Conservation (phyloP, 2,329 filamentous ascomycete species). For the Scopulariopsis brevicaulis region DNA sequence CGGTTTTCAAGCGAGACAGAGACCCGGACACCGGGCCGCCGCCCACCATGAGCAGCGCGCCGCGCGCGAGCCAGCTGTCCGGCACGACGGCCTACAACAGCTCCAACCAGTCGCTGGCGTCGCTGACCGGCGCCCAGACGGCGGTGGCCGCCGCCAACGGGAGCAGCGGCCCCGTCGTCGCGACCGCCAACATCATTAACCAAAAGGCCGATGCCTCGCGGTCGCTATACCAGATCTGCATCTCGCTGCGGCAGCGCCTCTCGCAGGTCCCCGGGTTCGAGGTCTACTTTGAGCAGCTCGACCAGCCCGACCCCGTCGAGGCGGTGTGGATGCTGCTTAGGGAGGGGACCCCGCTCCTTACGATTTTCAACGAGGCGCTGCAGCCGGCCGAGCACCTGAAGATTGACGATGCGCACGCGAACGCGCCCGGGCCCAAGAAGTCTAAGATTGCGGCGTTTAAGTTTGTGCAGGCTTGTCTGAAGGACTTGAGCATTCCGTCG, state of each 20-base stretch:
- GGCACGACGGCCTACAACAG: slow-evolving; percentile 45
- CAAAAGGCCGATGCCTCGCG: slow-evolving; percentile 84
- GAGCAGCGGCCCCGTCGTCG: slow-evolving; percentile 52
- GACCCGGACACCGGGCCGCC: slow-evolving; percentile 32
- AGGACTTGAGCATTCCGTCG: slow-evolving; percentile 66
- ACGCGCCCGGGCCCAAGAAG: slow-evolving; percentile 56
- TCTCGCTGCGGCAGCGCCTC: slow-evolving; percentile 71
- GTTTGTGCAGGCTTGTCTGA: slow-evolving; percentile 81
- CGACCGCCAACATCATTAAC: slow-evolving; percentile 93
- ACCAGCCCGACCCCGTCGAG: slow-evolving; percentile 67
- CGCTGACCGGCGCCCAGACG: slow-evolving; percentile 32
- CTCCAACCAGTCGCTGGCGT: slow-evolving; percentile 39
- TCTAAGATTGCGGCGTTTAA: slow-evolving; percentile 85
- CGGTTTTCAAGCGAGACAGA: slow-evolving; percentile 37
- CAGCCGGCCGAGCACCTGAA: slow-evolving; percentile 57
- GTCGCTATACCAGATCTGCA: slow-evolving; percentile 91
- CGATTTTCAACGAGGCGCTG: slow-evolving; percentile 75
- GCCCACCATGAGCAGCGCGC: slow-evolving; percentile 36
- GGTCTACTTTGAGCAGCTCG: slow-evolving; percentile 59
- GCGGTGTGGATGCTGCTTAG: slow-evolving; percentile 82
- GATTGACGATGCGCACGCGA: slow-evolving; percentile 48
- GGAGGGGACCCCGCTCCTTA: slow-evolving; percentile 71
- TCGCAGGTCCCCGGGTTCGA: slow-evolving; percentile 77
- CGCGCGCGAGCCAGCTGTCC: slow-evolving; percentile 50
- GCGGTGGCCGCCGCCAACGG: slow-evolving; percentile 22